phyloP scores from a whole-genome alignment of 192 early-diverging fungal species.

The Oehlia diaphana region DNA sequence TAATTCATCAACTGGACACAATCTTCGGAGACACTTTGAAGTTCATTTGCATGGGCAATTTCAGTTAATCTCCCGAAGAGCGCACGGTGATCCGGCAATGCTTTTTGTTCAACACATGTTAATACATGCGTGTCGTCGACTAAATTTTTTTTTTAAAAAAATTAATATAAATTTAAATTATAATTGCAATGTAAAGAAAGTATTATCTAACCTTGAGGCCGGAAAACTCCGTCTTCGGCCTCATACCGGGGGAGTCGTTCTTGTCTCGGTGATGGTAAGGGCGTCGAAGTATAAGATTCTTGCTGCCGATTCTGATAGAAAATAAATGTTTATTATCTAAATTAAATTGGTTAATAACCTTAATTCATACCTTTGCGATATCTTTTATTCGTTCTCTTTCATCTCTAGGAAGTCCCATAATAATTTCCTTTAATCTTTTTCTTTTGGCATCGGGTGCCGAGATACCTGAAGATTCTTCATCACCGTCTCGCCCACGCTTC shows the following conservation, averaged over 20 bases:
- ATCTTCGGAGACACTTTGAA: constrained; percentile 9
- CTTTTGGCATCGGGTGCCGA: background rate
- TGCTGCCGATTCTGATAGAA: background rate
- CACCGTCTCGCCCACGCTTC: background rate
- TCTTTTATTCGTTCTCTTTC: constrained; percentile 21
- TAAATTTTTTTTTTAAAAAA: background rate
- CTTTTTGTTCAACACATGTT: constrained; percentile 9
- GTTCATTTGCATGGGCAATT: constrained; percentile 19
- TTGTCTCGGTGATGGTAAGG: no score
- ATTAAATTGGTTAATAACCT: no score
- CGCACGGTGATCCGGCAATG: background rate
- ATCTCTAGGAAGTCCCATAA: constrained; percentile 14
- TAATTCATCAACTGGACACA: constrained; percentile 9
- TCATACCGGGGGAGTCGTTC: constrained; percentile 1
- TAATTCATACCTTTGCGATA: background rate
- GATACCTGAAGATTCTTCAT: background rate
- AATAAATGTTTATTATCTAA: background rate
- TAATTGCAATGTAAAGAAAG: background rate
- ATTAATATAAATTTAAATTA: background rate
- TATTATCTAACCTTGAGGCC: background rate
- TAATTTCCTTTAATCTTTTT: constrained; percentile 4
- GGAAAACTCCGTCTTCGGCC: background rate
- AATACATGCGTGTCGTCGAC: background rate
- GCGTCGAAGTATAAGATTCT: background rate
- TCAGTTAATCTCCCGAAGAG: background rate